Evolutionary conservation across 1,139 yeast genomes (phyloP), one percentile per base, ranked within the genome.

Genomic region (Yamadazyma dendronema): DNA sequence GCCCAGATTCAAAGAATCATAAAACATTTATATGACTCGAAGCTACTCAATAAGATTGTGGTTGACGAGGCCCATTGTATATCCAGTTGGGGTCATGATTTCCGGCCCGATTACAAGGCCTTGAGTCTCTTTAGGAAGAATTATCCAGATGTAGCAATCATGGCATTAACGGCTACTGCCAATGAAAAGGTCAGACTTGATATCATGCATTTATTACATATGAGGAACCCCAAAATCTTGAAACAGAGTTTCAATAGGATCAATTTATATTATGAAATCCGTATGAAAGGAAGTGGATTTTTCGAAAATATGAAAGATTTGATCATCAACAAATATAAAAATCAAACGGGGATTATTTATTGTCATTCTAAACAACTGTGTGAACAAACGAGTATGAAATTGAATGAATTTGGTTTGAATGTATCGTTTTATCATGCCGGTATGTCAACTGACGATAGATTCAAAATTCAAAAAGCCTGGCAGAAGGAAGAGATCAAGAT

Each of bases 31-130:
- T 71, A 85, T 55, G 65, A 69, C 3, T 72, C 71, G 28, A 66
- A 72, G 4, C 66, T 69, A 49, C 63, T 94, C 29, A 96, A 97
- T 0, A 69, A 97, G 37, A 77, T 94, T 24, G 97, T 94, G 9
- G 89, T 94, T 33, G 99, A 94, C 62, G 99, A 94, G 56, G 98
- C 98, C 0, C 99, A 94, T 62, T 94, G 99, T 72, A 95, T 94
- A 39, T 87, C 96, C 42, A 85, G 95, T 9, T 94, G 99, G 99
- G 99, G 99, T 13, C 98, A 94, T 60, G 98, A 94, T 61, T 94
- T 94, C 58, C 72, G 99, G 41, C 97, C 97, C 0, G 97, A 92
- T 59, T 94, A 94, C 62, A 87, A 89, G 52, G 84, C 82, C 22
- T 69, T 94, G 58, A 81, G 81, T 28, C 73, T 74, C 46, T 84